Base-by-base conservation (phyloP, 2,329 filamentous ascomycete species). In the Pyrenochaeta sp. region DNA sequence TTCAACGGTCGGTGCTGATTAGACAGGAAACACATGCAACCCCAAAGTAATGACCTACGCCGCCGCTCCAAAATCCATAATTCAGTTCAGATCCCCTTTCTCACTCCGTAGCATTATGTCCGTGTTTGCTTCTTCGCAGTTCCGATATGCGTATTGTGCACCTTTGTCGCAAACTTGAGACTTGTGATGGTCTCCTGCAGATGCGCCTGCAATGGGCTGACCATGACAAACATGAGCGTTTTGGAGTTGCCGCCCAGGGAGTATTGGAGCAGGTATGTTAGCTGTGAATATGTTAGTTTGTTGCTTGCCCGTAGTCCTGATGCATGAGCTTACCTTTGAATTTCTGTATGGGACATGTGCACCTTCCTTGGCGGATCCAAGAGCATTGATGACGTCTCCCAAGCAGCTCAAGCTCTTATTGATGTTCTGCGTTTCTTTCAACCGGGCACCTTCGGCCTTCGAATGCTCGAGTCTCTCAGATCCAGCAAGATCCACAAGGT, bases 191-290 rank as follows among this genome's bases (percentile, higher is more conserved):
- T 97, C 83, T 99, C 95, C 72, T 90, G 91, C 64, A 97, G 82
- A 80, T 98, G 95, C 5, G 89, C 91, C 80, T 96, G 91, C 58
- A 98, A 82, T 34, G 95, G 95, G 68, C 91, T 95, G 55, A 97
- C 91, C 93, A 98, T 98, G 76, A 98, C 92, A 77, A 99, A 97
- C 95, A 99, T 99, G 70, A 99, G 89, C 0, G 95, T 99, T 81
- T 97, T 96, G 68, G 91, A 95, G 77, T 97, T 97, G 15, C 95
- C 95, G 3, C 95, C 94, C 7, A 99, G 83, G 2, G 92, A 97
- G 74, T 95, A 96, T 86, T 98, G 92, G 37, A 99, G 85, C 46
- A 99, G 85, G 73, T 97, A 96, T 8, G 95, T 99, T 65, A 99
- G 85, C 86, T 90, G 49, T 10, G 3, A 9, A 43, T 3, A 13